These are phyloP conservation scores for Penicillium occitanis DNA, from an alignment of 2,329 filamentous ascomycete species.

Conservation along the genomic window DNA sequence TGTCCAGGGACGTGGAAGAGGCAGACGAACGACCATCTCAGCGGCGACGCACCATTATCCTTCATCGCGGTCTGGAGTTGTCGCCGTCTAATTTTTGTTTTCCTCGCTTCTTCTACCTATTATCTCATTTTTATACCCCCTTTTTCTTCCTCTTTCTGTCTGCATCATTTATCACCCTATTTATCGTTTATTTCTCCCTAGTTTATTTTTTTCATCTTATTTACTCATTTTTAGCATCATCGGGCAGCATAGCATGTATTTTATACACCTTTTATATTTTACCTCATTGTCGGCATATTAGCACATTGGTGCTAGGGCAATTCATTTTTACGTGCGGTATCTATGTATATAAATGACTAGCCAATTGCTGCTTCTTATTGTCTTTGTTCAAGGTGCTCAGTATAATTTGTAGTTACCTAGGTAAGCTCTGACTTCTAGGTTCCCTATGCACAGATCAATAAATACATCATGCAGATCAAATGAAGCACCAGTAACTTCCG, in stretches of 20 bases:
- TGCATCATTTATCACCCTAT: conserved; percentile 1
- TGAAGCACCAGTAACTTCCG: no score
- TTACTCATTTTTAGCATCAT: conserved; percentile 59
- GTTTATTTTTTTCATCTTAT: conserved; percentile 43
- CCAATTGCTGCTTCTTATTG: not conserved
- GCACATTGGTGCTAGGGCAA: not conserved
- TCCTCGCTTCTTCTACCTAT: no score
- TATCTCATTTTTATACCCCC: conserved; percentile 16
- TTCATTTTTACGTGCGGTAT: not conserved
- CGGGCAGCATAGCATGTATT: conserved; percentile 10
- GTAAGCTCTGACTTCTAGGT: no score
- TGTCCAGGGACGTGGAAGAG: conserved; percentile 44
- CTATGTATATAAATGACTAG: not conserved
- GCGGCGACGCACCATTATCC: conserved; percentile 14
- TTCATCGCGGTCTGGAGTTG: conserved; percentile 27
- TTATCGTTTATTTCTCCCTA: not conserved
- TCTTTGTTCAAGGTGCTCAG: not conserved
- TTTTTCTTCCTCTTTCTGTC: not conserved
- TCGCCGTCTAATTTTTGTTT: conserved; percentile 11
- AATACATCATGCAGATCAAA: no score
- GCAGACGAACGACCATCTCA: conserved; percentile 32
- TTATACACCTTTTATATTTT: not conserved
- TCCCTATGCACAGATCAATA: no score
- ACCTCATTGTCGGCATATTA: not conserved
- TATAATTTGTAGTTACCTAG: no score